These are phyloP conservation scores for Cotoneaster glaucophyllus DNA, from an alignment of 306 rosid genomes.

Conservation along the genomic window DNA sequence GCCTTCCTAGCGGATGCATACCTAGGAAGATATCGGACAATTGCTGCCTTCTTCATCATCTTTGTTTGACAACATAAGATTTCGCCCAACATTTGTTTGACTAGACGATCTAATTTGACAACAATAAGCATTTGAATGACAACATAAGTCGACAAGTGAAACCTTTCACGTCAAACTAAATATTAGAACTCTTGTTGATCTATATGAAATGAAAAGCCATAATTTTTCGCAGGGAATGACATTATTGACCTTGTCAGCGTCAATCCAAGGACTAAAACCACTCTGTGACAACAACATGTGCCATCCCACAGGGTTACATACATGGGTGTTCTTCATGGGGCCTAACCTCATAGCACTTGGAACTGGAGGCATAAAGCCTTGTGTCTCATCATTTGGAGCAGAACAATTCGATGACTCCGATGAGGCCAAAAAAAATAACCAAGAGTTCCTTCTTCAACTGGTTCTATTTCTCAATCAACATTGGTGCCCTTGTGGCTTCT, in stretches of 20 bases:
- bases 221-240: conserved; percentile 19
- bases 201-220: background rate
- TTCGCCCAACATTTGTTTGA: background rate
- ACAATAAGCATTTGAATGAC: background rate
- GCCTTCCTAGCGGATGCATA: conserved; percentile 31
- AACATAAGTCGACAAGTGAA: background rate
- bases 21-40: conserved; percentile 20
- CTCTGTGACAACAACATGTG: conserved; percentile 8
- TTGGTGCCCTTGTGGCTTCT: conserved; percentile 21
- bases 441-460: conserved; percentile 18
- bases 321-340: conserved; percentile 10
- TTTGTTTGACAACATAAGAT: background rate
- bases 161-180: background rate
- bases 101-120: too few species aligned
- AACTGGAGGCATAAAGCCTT: conserved; percentile 15
- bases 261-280: conserved; percentile 19
- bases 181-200: background rate
- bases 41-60: conserved; percentile 15
- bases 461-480: conserved; percentile 20
- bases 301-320: conserved; percentile 8
- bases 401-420: conserved; percentile 19
- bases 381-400: conserved; percentile 16
- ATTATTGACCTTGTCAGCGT: conserved; percentile 16
- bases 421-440: conserved; percentile 8
- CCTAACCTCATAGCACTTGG: conserved; percentile 23